phyloP scores from a whole-genome alignment of 495 filamentous ascomycete species.

The Daldinia caldariorum region DNA sequence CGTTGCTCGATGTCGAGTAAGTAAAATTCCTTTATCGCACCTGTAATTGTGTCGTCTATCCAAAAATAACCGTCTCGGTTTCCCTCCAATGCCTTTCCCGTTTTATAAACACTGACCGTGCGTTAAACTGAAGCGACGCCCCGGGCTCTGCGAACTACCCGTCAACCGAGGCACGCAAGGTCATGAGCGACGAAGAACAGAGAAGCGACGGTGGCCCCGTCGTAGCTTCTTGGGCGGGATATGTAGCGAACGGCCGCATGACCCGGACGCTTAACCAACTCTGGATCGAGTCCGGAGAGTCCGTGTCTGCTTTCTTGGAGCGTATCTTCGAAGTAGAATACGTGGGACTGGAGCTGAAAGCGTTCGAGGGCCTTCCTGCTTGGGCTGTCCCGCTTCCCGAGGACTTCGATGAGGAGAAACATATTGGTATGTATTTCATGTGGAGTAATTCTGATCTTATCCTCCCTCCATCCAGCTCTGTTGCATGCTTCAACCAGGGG shows the following conservation, averaged over 20 bases:
- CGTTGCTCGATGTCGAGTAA: background rate
- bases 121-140: background rate
- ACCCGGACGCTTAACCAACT: background rate
- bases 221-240: background rate
- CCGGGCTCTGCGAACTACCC: background rate
- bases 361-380: background rate
- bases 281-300: background rate
- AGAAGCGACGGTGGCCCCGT: background rate
- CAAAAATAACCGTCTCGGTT: too few relatives aligned
- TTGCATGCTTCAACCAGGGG: background rate
- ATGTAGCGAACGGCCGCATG: background rate
- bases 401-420: slow-evolving; percentile 6
- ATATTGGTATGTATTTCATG: slow-evolving; percentile 6
- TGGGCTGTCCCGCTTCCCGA: slow-evolving; percentile 4
- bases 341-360: background rate
- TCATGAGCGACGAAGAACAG: background rate
- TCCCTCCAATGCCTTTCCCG: background rate
- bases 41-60: too few relatives aligned
- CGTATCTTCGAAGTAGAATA: background rate
- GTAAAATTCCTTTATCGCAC: too few relatives aligned
- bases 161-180: background rate
- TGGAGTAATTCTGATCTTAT: background rate
- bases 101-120: background rate
- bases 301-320: background rate
- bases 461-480: background rate